Base-by-base conservation (phyloP, 2,329 filamentous ascomycete genomes). In the Aureobasidium sp. region DNA sequence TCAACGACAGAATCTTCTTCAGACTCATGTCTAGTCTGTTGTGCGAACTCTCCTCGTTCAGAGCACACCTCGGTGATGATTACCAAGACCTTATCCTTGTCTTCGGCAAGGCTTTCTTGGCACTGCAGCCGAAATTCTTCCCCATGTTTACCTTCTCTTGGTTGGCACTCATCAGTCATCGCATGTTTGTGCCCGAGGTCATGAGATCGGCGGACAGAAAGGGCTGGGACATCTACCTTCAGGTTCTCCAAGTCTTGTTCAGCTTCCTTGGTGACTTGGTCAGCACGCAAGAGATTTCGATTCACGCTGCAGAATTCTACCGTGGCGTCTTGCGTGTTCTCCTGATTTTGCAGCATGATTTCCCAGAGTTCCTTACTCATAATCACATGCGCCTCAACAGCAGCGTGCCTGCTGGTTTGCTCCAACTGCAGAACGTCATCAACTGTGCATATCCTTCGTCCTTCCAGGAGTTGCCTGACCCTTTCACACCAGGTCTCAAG, bases 1-100 rank as follows among this genome's bases (percentile, higher is more conserved):
- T 96, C 78, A 93, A 91, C 69, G 89, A 93, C 70, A 87, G 90
- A 65, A 87, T 95, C 34, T 97, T 97, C 79, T 94, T 92, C 82
- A 87, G 93, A 49, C 81, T 99, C 45, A 88, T 97, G 71, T 93
- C 91, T 0, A 83, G 88, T 69, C 81, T 97, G 52, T 81, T 99
- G 5, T 90, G 89, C 73, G 88, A 94, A 68, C 82, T 93, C 62
- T 66, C 71, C 41, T 67, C 61, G 9, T 63, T 67, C 57, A 67
- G 67, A 42, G 61, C 66, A 14, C 67, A 69, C 14, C 51, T 71
- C 3, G 64, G 67, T 11, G 65, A 71, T 49, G 65, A 69, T 20
- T 62, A 61, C 39, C 59, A 62, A 12, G 65, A 63, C 25, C 84
- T 96, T 68, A 81, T 91, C 67, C 75, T 91, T 56, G 85, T 82